Evolutionary conservation across 208 protist species (phyloP), one percentile per base, ranked within the genome.

Genomic region (Lotmaria passim): DNA sequence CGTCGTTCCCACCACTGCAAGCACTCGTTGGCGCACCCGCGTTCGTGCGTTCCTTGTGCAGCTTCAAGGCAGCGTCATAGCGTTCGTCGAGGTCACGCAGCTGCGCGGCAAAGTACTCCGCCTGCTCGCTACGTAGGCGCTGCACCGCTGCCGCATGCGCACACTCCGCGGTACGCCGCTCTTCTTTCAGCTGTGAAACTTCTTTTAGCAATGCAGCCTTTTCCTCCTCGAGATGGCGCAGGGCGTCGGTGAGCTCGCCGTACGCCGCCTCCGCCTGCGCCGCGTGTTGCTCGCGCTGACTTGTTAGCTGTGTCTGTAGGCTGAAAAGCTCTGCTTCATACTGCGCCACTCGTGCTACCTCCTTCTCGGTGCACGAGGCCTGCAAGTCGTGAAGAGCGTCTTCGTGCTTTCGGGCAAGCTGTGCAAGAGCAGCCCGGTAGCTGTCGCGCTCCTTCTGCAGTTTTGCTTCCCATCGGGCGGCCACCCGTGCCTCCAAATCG

Each of bases 251-350:
- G 2, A 75, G 59, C 26, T 55, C 21, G 10, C 53, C 57, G 15
- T 52, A 33, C 8, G 67, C 81, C 24, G 78, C 73, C 7, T 82
- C 79, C 2, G 71, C 52, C n/a, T 67, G 69, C 47, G 47, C 46
- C 6, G 28, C 69, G 38, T 74, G 69, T 7, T 50, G 36, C 0
- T 48, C 73, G 28, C 52, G 55, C 30, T 60, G 69, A 1, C 50
- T 33, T 1, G n/a, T 26, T 15, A 78, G 55, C 4, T 76, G 41
- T 14, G 64, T 56, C 17, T 66, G 78, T 50, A 78, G 64, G 12
- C 69, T 17, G 6, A 62, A 44, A 11, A 82, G 51, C 19, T 81
- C 80, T 26, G 72, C 60, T 51, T 83, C 75, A 36, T 83, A 76
- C 53, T 68, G 58, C 28, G 70, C 53, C 12, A 57, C 39, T 21